phyloP scores from a whole-genome alignment of 1,284 basidiomycete species.

The Boletus semigastroideus region DNA sequence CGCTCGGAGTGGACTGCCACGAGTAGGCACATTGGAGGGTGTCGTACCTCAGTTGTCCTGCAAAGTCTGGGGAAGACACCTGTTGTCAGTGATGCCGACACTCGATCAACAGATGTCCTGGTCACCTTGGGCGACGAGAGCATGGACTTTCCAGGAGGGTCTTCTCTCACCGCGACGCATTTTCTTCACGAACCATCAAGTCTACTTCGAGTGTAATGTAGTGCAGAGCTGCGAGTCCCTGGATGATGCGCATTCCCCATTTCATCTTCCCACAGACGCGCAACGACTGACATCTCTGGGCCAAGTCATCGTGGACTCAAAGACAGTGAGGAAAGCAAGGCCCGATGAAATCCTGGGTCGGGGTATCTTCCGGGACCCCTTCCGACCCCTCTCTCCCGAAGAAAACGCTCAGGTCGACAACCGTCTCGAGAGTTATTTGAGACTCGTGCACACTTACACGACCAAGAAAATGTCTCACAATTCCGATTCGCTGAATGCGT shows the following conservation, averaged over 20 bases:
- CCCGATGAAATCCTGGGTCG: neutral
- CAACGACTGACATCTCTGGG: neutral
- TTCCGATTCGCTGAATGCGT: constrained; percentile 15
- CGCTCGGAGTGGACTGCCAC: constrained; percentile 15
- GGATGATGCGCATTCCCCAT: constrained; percentile 11
- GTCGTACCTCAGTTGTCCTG: constrained; percentile 12
- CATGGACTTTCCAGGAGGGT: constrained; percentile 22
- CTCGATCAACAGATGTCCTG: constrained; percentile 5
- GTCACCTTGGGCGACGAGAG: constrained; percentile 12
- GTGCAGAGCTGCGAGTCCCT: constrained; percentile 16
- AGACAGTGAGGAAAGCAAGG: neutral
- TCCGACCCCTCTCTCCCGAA: neutral
- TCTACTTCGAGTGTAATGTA: constrained; percentile 21
- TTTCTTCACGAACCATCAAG: constrained; percentile 25
- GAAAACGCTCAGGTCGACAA: neutral
- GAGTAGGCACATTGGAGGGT: constrained; percentile 6
- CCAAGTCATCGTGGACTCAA: neutral
- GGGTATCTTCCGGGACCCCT: constrained; percentile 12
- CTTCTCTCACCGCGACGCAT: constrained; percentile 16
- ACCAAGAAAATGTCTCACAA: constrained; percentile 7
- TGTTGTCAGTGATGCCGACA: constrained; percentile 15
- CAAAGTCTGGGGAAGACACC: neutral
- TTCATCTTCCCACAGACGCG: constrained; percentile 10
- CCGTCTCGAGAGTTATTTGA: constrained; percentile 1
- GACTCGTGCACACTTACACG: constrained; percentile 8